A percentile compares a stretch with the other conserved stretches of the same genome.
Conservation (phyloP, 1,284 basidiomycete genomes). For the Fomitiporia mediterranea region DNA sequence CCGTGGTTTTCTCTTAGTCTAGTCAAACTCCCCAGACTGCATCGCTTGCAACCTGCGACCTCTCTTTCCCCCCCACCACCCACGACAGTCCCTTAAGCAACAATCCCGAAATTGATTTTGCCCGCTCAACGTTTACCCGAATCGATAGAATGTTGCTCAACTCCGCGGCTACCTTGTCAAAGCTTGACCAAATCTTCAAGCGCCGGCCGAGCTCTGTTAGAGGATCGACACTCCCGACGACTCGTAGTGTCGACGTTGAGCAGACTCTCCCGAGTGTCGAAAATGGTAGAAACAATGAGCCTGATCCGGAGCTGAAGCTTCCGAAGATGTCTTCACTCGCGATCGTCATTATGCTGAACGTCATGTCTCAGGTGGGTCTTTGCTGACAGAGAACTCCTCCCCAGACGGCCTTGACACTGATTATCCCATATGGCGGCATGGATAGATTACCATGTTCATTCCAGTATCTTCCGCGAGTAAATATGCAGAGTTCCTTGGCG, state of each 20-base stretch:
- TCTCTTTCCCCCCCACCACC: background rate
- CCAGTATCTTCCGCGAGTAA: conserved; percentile 60
- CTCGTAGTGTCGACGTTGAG: background rate
- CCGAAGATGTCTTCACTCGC: background rate
- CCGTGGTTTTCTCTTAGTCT: no score
- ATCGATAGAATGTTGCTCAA: background rate
- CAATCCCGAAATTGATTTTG: no score
- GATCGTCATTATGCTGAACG: background rate
- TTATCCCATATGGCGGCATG: background rate
- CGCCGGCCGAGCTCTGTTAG: background rate
- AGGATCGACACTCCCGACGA: background rate
- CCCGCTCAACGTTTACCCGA: no score
- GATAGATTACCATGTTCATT: conserved; percentile 61
- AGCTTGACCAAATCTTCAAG: background rate
- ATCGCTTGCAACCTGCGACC: background rate
- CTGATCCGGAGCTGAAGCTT: background rate
- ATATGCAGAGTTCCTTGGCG: conserved; percentile 60
- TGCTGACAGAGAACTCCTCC: background rate
- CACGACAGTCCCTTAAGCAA: no score
- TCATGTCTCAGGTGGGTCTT: background rate
- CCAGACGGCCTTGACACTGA: background rate
- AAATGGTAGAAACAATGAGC: background rate
- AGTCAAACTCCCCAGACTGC: no score
- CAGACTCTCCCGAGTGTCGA: background rate
- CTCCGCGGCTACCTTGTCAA: background rate